Evolutionary conservation across 805 yeast genomes (phyloP).

Genomic region (Barnettozyma wickerhamii): DNA sequence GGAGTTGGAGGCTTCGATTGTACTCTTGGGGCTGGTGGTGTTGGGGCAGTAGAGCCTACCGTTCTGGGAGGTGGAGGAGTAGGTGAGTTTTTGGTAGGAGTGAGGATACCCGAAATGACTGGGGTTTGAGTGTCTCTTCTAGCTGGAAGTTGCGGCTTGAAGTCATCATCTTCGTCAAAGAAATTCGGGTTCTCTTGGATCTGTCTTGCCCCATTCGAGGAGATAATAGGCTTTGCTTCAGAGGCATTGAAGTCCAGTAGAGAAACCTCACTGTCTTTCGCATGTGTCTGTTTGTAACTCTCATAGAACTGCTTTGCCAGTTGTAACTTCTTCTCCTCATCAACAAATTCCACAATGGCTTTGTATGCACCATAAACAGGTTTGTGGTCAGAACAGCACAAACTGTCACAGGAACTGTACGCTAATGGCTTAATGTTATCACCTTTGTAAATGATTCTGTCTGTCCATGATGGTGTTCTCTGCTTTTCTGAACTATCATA

Average conservation of each 20-base stretch:
- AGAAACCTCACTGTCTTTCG: conserved; percentile 25
- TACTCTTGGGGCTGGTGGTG: conserved; percentile 5
- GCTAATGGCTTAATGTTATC: conserved; percentile 52
- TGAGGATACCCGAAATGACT: conserved; percentile 12
- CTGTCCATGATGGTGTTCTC: conserved; percentile 96
- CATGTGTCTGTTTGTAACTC: conserved; percentile 40
- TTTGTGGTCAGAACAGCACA: conserved; percentile 80
- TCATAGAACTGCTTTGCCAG: conserved; percentile 58
- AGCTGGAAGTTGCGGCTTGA: conserved; percentile 18
- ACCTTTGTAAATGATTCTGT: conserved; percentile 71
- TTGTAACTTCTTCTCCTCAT: conserved; percentile 53
- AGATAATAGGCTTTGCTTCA: not conserved
- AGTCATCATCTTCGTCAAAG: conserved; percentile 18
- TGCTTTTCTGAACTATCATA: conserved; percentile 92
- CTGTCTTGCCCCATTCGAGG: not conserved
- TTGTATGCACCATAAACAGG: conserved; percentile 84
- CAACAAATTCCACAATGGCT: conserved; percentile 62
- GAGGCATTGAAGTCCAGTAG: conserved; percentile 18
- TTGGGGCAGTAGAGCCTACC: conserved; percentile 2
- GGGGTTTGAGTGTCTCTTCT: conserved; percentile 9
- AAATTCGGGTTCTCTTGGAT: conserved; percentile 17
- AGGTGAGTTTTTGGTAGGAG: conserved; percentile 20
- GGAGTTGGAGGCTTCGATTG: conserved; percentile 2
- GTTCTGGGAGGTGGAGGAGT: conserved; percentile 15
- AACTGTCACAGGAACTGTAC: conserved; percentile 59